These are phyloP conservation scores for Davidsoniella neocaledoniae DNA, from an alignment of 2,329 filamentous ascomycete genomes.

Conservation along the genomic window DNA sequence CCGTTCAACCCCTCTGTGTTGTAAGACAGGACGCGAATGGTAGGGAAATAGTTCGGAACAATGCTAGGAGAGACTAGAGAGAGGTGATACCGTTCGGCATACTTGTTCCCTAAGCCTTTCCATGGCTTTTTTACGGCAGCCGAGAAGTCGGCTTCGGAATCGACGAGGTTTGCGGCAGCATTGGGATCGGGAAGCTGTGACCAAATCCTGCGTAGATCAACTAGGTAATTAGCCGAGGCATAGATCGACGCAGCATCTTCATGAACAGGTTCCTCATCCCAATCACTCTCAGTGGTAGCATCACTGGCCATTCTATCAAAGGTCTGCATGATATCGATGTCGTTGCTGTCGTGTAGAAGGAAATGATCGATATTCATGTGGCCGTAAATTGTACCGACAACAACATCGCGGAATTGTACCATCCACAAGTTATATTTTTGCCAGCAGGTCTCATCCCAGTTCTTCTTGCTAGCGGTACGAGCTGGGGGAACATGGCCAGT, in stretches of 20 bases:
- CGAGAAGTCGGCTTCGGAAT: constrained; percentile 12
- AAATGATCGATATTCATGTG: constrained; percentile 99
- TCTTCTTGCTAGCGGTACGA: constrained; percentile 64
- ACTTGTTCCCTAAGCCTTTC: constrained; percentile 55
- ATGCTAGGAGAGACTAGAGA: constrained; percentile 72
- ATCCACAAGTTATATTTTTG: constrained; percentile 92
- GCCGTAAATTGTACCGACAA: constrained; percentile 64
- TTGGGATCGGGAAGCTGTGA: constrained; percentile 44
- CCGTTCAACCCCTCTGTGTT: constrained; percentile 67
- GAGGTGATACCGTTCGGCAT: constrained; percentile 70
- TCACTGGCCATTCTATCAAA: constrained; percentile 29
- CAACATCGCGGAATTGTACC: constrained; percentile 76
- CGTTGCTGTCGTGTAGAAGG: constrained; percentile 68
- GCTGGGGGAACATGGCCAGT: constrained; percentile 91
- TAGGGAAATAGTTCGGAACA: constrained; percentile 85
- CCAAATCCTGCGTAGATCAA: constrained; percentile 65
- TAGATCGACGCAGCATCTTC: constrained; percentile 18
- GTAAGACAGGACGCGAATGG: constrained; percentile 81
- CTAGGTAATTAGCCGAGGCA: constrained; percentile 54
- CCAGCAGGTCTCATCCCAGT: constrained; percentile 97
- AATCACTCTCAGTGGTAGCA: constrained; percentile 28
- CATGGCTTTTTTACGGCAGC: constrained; percentile 34
- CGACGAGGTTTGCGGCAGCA: constrained; percentile 19
- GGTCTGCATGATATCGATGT: constrained; percentile 40
- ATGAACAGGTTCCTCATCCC: constrained; percentile 15